Evolutionary conservation across 352 stramenopile species (phyloP).

Genomic region (Phytophthora citricola): DNA sequence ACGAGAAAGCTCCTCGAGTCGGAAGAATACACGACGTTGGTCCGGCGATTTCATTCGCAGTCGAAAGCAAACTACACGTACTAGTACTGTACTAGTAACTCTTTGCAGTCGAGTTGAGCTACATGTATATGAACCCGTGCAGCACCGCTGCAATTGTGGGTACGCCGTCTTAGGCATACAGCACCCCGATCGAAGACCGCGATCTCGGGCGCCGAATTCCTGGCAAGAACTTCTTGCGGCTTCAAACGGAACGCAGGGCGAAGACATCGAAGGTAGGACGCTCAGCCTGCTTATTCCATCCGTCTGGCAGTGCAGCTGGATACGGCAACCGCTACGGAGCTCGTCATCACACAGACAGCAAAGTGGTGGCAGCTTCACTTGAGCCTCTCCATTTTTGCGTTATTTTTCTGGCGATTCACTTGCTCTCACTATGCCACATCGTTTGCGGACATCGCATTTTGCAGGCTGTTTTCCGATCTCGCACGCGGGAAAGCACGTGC

Average conservation of each 20-base stretch:
- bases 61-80: neutral
- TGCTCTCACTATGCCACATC: slow-evolving; percentile 9
- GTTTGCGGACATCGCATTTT: too few relatives aligned
- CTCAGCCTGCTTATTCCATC: neutral
- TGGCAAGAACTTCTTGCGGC: slow-evolving; percentile 1
- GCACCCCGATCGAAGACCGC: neutral
- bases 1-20: slow-evolving; percentile 5
- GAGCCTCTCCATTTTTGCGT: slow-evolving; percentile 16
- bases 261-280: slow-evolving; percentile 7
- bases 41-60: slow-evolving; percentile 10
- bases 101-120: slow-evolving; percentile 5
- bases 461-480: slow-evolving; percentile 20
- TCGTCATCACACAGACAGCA: slow-evolving; percentile 3
- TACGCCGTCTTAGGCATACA: slow-evolving; percentile 3
- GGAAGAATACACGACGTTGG: neutral
- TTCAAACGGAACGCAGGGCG: slow-evolving; percentile 3
- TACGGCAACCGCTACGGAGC: neutral
- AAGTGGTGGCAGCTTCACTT: slow-evolving; percentile 3
- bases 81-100: neutral
- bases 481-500: slow-evolving; percentile 32
- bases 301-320: slow-evolving; percentile 3
- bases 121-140: too few relatives aligned
- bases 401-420: neutral
- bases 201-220: slow-evolving; percentile 9
- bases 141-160: neutral